Percentiles rank a stretch among this genome's conserved stretches.
Conservation (phyloP, 2,329 filamentous ascomycete species). For the Colletotrichum acutatum region DNA sequence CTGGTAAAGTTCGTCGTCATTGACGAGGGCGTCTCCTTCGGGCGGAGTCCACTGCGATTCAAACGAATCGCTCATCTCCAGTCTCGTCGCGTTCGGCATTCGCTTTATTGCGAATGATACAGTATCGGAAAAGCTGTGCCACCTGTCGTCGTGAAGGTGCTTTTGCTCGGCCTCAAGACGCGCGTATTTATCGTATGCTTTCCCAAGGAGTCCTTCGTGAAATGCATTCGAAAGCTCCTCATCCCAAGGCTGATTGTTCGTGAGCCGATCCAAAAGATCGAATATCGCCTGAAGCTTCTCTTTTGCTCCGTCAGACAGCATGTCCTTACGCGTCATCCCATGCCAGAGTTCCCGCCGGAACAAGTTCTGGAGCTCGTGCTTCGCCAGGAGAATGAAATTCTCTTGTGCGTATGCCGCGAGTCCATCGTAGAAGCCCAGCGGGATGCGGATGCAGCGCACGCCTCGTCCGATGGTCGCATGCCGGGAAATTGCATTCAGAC, state of each 20-base stretch:
- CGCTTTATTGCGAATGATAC: background rate
- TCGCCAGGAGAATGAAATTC: background rate
- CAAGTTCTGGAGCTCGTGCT: background rate
- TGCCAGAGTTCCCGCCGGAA: background rate
- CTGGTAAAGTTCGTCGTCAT: background rate
- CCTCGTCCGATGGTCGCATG: background rate
- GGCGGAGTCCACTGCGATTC: background rate
- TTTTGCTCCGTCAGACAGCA: background rate
- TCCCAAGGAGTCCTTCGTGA: background rate
- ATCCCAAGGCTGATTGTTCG: background rate
- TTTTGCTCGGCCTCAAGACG: background rate
- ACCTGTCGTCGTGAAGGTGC: background rate
- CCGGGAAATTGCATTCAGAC: background rate
- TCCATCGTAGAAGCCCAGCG: background rate
- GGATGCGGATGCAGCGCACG: background rate
- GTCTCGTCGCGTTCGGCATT: background rate
- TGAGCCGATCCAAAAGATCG: background rate
- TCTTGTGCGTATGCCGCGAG: background rate
- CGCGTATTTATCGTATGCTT: background rate
- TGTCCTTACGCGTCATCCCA: background rate
- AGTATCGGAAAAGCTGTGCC: background rate
- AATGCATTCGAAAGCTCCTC: background rate
- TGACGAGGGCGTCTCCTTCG: background rate
- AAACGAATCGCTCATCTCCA: background rate
- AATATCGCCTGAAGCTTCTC: background rate